These are phyloP conservation scores for Clavispora fructus DNA, from an alignment of 805 yeast species.

Conservation along the genomic window DNA sequence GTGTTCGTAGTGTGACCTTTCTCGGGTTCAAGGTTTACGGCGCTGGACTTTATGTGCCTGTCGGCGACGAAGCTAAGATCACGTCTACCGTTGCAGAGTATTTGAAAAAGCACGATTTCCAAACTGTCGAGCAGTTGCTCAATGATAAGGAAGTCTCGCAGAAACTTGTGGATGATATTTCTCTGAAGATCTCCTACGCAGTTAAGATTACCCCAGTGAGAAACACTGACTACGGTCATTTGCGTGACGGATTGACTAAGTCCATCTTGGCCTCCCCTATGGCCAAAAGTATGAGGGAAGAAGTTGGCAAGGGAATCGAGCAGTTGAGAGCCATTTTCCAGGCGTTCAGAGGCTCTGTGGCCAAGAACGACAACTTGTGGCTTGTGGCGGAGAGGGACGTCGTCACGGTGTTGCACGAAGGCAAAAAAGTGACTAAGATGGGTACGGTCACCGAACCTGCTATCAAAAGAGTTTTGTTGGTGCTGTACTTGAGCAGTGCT, in stretches of 20 bases:
- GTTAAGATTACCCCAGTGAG: constrained; percentile 82
- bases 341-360: constrained; percentile 62
- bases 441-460: constrained; percentile 62
- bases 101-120: constrained; percentile 4
- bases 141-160: constrained; percentile 49
- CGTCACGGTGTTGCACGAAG: constrained; percentile 9
- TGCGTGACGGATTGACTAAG: constrained; percentile 84
- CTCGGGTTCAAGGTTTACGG: constrained; percentile 81
- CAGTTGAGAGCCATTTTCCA: constrained; percentile 59
- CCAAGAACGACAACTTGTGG: constrained; percentile 63
- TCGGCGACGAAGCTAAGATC: constrained; percentile 41
- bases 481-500: constrained; percentile 69
- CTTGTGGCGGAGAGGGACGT: constrained; percentile 30
- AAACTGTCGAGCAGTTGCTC: constrained; percentile 19
- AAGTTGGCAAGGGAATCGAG: constrained; percentile 54
- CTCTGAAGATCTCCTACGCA: constrained; percentile 54
- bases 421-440: constrained; percentile 23
- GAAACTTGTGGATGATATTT: constrained; percentile 50
- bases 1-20: constrained; percentile 80
- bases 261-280: constrained; percentile 65
- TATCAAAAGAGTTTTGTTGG: constrained; percentile 60
- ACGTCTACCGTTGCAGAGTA: constrained; percentile 3
- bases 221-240: constrained; percentile 85
- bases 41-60: constrained; percentile 72
- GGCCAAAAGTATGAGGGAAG: constrained; percentile 41